Conservation (phyloP, 345 rosid species). For the Populus nigra region DNA sequence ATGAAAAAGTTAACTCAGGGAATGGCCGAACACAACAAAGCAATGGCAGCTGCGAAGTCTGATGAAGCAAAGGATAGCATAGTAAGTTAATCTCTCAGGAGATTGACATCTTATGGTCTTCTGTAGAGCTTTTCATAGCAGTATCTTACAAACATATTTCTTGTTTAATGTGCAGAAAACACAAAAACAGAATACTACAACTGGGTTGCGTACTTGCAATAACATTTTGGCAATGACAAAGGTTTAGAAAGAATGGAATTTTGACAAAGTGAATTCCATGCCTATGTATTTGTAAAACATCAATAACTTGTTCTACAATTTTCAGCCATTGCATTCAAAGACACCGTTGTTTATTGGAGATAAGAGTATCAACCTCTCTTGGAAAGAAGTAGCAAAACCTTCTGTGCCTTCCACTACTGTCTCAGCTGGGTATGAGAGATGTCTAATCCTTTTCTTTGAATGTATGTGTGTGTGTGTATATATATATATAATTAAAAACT, state of each 20-base stretch:
- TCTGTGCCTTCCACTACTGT: conserved; percentile 43
- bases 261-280: background rate
- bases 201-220: conserved; percentile 89
- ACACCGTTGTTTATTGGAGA: conserved; percentile 88
- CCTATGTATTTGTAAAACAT: background rate
- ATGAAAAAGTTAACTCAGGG: conserved; percentile 93
- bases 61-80: conserved; percentile 80
- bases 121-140: background rate
- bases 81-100: conserved; percentile 47
- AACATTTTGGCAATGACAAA: conserved; percentile 94
- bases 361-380: conserved; percentile 77
- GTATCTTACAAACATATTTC: conserved; percentile 3
- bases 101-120: background rate
- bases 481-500: too few species aligned
- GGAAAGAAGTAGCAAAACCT: conserved; percentile 83
- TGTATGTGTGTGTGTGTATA: too few species aligned
- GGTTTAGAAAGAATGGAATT: conserved; percentile 40
- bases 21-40: conserved; percentile 90
- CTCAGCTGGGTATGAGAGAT: conserved; percentile 53
- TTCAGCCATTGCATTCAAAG: conserved; percentile 82
- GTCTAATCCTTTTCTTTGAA: background rate
- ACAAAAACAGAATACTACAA: conserved; percentile 78
- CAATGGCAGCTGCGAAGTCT: conserved; percentile 91
- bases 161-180: conserved; percentile 57
- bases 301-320: conserved; percentile 18